phyloP scores from a whole-genome alignment of 129 eudicot genomes.

The Scalesia atractyloides region DNA sequence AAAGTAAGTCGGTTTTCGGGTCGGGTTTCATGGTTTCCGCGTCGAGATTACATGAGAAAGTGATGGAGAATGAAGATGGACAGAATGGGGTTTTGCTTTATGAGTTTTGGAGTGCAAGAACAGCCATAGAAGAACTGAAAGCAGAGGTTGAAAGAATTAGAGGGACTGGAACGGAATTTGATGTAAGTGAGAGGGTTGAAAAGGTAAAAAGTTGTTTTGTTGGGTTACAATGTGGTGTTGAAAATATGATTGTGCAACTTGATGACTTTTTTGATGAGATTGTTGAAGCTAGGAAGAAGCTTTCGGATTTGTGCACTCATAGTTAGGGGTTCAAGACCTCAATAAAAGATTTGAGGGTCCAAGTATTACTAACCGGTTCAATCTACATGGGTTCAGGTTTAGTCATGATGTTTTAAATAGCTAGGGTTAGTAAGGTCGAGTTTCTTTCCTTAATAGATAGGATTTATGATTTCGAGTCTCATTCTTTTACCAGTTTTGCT shows the following conservation, averaged over 20 bases:
- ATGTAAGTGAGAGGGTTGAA: constrained; percentile 61
- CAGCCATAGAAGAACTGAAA: constrained; percentile 56
- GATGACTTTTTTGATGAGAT: constrained; percentile 78
- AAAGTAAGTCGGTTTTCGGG: constrained; percentile 15
- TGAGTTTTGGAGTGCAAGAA: constrained; percentile 50
- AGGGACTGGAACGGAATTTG: constrained; percentile 53
- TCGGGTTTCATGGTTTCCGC: constrained; percentile 56
- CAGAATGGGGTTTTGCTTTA: constrained; percentile 46
- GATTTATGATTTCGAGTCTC: background rate
- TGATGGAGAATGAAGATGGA: constrained; percentile 45
- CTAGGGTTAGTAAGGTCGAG: background rate
- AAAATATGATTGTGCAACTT: constrained; percentile 58
- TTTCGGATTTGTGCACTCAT: constrained; percentile 62
- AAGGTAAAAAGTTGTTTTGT: constrained; percentile 53
- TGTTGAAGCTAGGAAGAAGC: constrained; percentile 71
- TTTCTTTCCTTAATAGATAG: background rate
- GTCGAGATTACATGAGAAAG: constrained; percentile 46
- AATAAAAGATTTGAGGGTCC: constrained; percentile 9
- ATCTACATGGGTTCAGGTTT: constrained; percentile 17
- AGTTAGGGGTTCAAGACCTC: constrained; percentile 30
- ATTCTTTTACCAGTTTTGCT: constrained; percentile 19
- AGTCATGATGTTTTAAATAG: constrained; percentile 7
- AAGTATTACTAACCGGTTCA: constrained; percentile 11
- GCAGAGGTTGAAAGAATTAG: constrained; percentile 54
- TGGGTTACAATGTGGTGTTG: constrained; percentile 61